Base-by-base conservation (phyloP, 345 rosid genomes). In the Sapria himalayana region DNA sequence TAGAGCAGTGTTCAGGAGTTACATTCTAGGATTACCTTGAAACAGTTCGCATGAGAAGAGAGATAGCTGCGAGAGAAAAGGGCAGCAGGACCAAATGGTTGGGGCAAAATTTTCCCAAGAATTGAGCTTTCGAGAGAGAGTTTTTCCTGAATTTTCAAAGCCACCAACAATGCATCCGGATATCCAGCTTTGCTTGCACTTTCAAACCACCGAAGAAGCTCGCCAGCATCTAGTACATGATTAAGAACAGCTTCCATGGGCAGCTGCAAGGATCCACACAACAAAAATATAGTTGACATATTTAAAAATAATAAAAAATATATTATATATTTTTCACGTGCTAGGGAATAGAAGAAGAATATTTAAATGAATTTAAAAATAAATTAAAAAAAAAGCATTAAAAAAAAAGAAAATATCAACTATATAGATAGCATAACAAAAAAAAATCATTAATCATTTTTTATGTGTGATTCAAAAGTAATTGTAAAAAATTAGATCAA, bases 111-210 rank as follows among this genome's bases (percentile, higher is more conserved):
- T 35, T 70, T 71, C 54, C 76, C 56, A 19, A 82, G 68, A 20
- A 43, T 36, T 29, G 53, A 17, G 43, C 64, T 49, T 52, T 67
- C 71, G 25, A 54, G 65, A 38, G 72, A 55, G 40, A 63, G 41
- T 61, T 63, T 82, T 46, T 77, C 74, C 14, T 10, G 73, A 38
- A 79, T 63, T 59, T 50, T 73, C 52, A 89, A 67, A 4, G 93
- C 86, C 61, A 89, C 59, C 50, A 89, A 84, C 73, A 89, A 63
- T 50, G 95, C 92, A 61, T 89, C 95, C 9, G 98, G 79, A 61
- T 89, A 79, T 48, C 93, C 95, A 55, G 47, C 63, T 51, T 74
- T 70, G 17, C 57, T 38, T 25, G 92, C 86, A 48, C 64, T 71
- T 25, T 69, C 71, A 59, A 82, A 79, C 95, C 86, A 79, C 48